Evolutionary conservation across 2,329 filamentous ascomycete genomes (phyloP).

Genomic region (Paraphoma chrysanthemicola): DNA sequence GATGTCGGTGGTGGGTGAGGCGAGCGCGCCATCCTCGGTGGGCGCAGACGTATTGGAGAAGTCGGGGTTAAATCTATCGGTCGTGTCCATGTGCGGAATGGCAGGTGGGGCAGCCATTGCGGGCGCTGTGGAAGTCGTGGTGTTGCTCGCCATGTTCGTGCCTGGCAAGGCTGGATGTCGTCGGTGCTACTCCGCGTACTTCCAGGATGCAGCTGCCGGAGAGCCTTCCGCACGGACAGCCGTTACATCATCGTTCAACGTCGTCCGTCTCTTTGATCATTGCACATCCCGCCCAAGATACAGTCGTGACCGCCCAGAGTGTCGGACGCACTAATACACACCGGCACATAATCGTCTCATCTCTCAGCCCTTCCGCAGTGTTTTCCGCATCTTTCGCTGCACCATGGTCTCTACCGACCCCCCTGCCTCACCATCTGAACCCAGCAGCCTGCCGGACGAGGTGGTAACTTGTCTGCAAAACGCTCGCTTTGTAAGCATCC

Average conservation of each 20-base stretch:
- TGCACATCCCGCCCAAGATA: background rate
- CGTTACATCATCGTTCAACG: background rate
- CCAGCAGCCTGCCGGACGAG: constrained; percentile 76
- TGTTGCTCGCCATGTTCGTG: background rate
- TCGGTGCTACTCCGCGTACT: background rate
- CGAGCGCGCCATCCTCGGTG: constrained; percentile 24
- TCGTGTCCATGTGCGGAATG: constrained; percentile 42
- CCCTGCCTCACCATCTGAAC: constrained; percentile 35
- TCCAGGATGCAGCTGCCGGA: constrained; percentile 1
- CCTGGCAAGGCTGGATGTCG: background rate
- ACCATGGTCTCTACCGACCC: constrained; percentile 12
- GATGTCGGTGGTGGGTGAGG: constrained; percentile 30
- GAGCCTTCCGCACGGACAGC: constrained; percentile 9
- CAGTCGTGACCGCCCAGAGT: no score
- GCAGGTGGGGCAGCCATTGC: constrained; percentile 42
- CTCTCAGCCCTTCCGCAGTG: background rate
- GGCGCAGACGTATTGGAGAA: constrained; percentile 26
- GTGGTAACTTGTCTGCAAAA: constrained; percentile 93
- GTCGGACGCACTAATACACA: no score
- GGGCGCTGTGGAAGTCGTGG: constrained; percentile 7
- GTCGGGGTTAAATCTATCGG: constrained; percentile 40
- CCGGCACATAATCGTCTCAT: background rate
- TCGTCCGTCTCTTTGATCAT: background rate
- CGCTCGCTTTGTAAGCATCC: constrained; percentile 78
- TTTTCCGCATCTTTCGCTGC: background rate